These are phyloP conservation scores for Marasmius sp. DNA, from an alignment of 1,284 basidiomycete genomes.

Conservation along the genomic window DNA sequence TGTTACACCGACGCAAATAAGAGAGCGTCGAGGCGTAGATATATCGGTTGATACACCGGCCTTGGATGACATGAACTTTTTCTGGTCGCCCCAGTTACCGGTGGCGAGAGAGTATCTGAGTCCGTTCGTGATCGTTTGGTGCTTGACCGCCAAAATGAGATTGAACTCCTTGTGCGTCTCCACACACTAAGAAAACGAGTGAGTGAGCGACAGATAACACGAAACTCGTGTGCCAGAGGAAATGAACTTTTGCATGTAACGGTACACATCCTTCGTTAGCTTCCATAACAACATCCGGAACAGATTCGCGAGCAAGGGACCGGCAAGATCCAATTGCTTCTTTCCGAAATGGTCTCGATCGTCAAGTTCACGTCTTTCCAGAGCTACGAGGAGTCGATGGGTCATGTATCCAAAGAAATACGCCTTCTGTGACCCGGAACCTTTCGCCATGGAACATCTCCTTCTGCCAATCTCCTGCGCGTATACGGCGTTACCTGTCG, in stretches of 20 bases:
- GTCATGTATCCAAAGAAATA: slow-evolving; percentile 99
- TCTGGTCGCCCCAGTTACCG: slow-evolving; percentile 99
- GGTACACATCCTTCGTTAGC: slow-evolving; percentile 95
- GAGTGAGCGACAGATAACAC: slow-evolving; percentile 3
- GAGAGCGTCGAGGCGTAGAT: slow-evolving; percentile 98
- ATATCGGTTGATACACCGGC: slow-evolving; percentile 98
- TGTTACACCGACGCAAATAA: slow-evolving; percentile 97
- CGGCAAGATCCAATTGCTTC: slow-evolving; percentile 95
- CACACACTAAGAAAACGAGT: slow-evolving; percentile 65
- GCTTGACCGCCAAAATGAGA: slow-evolving; percentile 89
- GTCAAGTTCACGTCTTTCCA: slow-evolving; percentile 94
- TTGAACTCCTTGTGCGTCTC: slow-evolving; percentile 97
- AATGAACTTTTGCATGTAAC: slow-evolving; percentile 90
- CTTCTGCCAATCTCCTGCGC: slow-evolving; percentile 97
- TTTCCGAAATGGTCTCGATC: slow-evolving; percentile 99
- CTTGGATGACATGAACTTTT: slow-evolving; percentile 97
- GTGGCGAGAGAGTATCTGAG: slow-evolving; percentile 98
- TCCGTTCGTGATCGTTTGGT: slow-evolving; percentile 97
- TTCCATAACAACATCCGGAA: slow-evolving; percentile 99
- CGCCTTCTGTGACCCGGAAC: slow-evolving; percentile 97
- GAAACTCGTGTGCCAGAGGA: not conserved
- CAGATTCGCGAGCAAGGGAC: slow-evolving; percentile 90
- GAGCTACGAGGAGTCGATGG: slow-evolving; percentile 90
- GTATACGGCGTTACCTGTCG: slow-evolving; percentile 92
- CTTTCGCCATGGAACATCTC: slow-evolving; percentile 97